Percentiles rank a stretch among this genome's conserved stretches.
These are phyloP conservation scores for Fraxinus latifolia DNA, from an alignment of 305 asterid species.

Conservation along the genomic window DNA sequence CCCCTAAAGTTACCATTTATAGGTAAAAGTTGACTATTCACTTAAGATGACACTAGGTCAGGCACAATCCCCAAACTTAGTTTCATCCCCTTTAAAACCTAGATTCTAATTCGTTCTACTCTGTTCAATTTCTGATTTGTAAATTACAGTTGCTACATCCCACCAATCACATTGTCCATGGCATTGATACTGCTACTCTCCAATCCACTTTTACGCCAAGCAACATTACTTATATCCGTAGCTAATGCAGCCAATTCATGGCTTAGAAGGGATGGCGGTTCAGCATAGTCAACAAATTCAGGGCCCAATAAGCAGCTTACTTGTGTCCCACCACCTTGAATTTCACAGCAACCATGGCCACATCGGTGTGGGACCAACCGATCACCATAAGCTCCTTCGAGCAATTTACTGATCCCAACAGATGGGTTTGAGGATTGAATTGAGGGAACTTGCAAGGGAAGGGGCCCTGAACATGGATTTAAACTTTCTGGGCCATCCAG, in stretches of 20 bases:
- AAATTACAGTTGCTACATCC: constrained; percentile 31
- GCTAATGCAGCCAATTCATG: constrained; percentile 82
- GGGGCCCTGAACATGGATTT: constrained; percentile 33
- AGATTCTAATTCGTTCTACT: constrained; percentile 26
- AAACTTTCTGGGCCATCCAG: constrained; percentile 40
- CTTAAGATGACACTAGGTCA: constrained; percentile 17
- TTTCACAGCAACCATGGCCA: constrained; percentile 75
- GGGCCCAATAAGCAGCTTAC: constrained; percentile 59
- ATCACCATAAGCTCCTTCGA: constrained; percentile 46
- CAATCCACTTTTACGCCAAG: constrained; percentile 80
- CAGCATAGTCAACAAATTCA: constrained; percentile 65
- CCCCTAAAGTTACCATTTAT: constrained; percentile 23
- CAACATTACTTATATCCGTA: constrained; percentile 78
- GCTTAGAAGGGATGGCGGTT: constrained; percentile 56
- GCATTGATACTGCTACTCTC: constrained; percentile 46
- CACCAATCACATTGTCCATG: constrained; percentile 35
- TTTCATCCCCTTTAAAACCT: constrained; percentile 30
- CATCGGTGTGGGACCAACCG: constrained; percentile 64
- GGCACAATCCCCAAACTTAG: constrained; percentile 22
- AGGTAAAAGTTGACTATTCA: constrained; percentile 23
- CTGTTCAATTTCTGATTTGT: constrained; percentile 26
- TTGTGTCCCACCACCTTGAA: constrained; percentile 17
- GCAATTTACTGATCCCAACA: constrained; percentile 37
- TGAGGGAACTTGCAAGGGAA: constrained; percentile 26
- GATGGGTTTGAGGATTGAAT: constrained; percentile 38